phyloP scores from a whole-genome alignment of 202 grass and related monocot species.

The Setaria viridis region DNA sequence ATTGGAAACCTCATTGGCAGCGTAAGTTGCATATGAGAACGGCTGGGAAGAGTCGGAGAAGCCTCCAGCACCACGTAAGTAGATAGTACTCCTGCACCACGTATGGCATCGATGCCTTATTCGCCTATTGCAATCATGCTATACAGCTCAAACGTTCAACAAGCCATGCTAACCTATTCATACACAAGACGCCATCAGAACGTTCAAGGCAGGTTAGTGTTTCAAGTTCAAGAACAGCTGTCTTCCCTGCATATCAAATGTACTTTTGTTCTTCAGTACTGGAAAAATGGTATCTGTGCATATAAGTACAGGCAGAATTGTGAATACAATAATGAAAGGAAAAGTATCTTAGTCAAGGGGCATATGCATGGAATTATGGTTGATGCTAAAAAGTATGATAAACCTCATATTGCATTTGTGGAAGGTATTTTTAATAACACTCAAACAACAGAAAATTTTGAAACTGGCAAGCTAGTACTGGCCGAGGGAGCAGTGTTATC shows the following conservation, averaged over 20 bases:
- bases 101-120: background rate
- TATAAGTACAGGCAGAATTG: background rate
- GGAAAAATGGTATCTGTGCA: background rate
- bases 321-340: background rate
- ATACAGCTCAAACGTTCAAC: background rate
- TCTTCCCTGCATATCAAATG: conserved; percentile 63
- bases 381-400: background rate
- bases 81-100: conserved; percentile 70
- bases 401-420: background rate
- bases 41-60: conserved; percentile 72
- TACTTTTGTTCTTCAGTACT: background rate
- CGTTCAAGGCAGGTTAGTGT: conserved; percentile 63
- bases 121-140: background rate
- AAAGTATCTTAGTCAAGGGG: background rate
- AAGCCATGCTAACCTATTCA: conserved; percentile 69
- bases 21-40: conserved; percentile 73
- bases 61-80: conserved; percentile 78
- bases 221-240: conserved; percentile 83
- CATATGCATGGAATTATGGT: background rate
- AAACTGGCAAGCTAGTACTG: too few species aligned
- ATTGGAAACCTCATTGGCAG: conserved; percentile 58
- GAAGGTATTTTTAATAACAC: too few species aligned
- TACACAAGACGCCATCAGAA: conserved; percentile 76
- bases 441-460: too few species aligned
- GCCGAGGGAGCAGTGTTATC: too few species aligned